Conservation (phyloP, 2,329 filamentous ascomycete genomes). For the Xylaria sp. region DNA sequence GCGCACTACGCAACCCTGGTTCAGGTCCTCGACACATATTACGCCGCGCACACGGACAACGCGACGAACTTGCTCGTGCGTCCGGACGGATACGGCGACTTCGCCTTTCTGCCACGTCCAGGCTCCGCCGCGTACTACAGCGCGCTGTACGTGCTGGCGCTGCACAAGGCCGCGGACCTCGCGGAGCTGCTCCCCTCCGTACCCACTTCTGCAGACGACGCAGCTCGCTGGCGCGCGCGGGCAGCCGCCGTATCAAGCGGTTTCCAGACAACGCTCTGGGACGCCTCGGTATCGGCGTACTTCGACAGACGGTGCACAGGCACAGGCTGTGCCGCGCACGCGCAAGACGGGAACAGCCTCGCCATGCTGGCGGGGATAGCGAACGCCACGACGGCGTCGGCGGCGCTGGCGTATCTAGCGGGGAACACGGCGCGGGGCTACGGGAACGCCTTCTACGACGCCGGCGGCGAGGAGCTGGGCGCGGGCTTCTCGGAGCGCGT, state of each 20-base stretch:
- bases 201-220: conserved; percentile 45
- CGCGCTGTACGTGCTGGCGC: conserved; percentile 60
- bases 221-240: conserved; percentile 54
- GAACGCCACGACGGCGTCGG: conserved; percentile 47
- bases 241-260: conserved; percentile 52
- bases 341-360: conserved; percentile 64
- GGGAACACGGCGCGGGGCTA: conserved; percentile 53
- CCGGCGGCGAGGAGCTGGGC: conserved; percentile 50
- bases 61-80: conserved; percentile 57
- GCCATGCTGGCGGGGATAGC: conserved; percentile 56
- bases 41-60: conserved; percentile 55
- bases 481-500: conserved; percentile 57
- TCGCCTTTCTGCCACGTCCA: conserved; percentile 60
- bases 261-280: conserved; percentile 56
- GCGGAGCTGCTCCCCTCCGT: conserved; percentile 46
- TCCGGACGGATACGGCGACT: conserved; percentile 60
- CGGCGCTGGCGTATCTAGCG: conserved; percentile 56
- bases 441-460: conserved; percentile 65
- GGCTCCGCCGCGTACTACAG: conserved; percentile 65
- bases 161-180: conserved; percentile 57
- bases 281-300: conserved; percentile 57
- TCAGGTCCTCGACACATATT: conserved; percentile 59
- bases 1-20: conserved; percentile 56
- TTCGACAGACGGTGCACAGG: conserved; percentile 55
- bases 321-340: conserved; percentile 53